phyloP scores from a whole-genome alignment of 2,329 filamentous ascomycete species.

The Trichoderma hamatum region DNA sequence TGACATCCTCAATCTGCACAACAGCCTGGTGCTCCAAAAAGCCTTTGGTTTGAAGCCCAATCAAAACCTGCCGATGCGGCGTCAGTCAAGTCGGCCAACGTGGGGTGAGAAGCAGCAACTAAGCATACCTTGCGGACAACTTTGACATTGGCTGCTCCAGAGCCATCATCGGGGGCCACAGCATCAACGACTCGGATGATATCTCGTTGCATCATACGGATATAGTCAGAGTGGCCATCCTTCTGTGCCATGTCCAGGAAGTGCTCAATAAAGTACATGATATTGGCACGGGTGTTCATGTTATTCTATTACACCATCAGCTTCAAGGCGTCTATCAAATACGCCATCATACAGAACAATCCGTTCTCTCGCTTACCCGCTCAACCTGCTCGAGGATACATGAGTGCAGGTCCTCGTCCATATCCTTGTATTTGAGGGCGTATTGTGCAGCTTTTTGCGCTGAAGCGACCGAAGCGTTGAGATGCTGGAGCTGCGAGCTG shows the following conservation, averaged over 20 bases:
- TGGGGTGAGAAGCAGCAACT: not conserved
- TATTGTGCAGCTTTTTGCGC: constrained; percentile 93
- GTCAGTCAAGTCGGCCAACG: not conserved
- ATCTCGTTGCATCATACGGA: constrained; percentile 93
- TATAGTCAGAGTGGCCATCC: constrained; percentile 77
- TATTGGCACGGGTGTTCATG: constrained; percentile 97
- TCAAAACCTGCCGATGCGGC: constrained; percentile 59
- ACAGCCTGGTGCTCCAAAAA: constrained; percentile 78
- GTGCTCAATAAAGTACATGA: constrained; percentile 98
- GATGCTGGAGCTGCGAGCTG: constrained; percentile 82
- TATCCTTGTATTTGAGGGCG: constrained; percentile 89
- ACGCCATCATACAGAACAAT: not conserved
- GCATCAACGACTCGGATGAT: constrained; percentile 90
- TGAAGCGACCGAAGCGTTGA: constrained; percentile 87
- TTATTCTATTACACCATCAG: constrained; percentile 63
- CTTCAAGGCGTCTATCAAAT: not conserved
- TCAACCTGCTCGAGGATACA: constrained; percentile 97
- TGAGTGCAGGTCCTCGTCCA: constrained; percentile 95
- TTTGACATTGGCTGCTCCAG: constrained; percentile 90
- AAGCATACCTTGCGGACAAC: constrained; percentile 76
- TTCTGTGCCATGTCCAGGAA: constrained; percentile 84
- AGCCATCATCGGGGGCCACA: constrained; percentile 83
- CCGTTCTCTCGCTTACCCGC: constrained; percentile 52
- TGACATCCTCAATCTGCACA: constrained; percentile 76
- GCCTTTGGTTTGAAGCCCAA: constrained; percentile 68